Percentiles rank a stretch among this genome's conserved stretches.
phyloP scores from a whole-genome alignment of 2,329 filamentous ascomycete species.

The Colletotrichum sp. region DNA sequence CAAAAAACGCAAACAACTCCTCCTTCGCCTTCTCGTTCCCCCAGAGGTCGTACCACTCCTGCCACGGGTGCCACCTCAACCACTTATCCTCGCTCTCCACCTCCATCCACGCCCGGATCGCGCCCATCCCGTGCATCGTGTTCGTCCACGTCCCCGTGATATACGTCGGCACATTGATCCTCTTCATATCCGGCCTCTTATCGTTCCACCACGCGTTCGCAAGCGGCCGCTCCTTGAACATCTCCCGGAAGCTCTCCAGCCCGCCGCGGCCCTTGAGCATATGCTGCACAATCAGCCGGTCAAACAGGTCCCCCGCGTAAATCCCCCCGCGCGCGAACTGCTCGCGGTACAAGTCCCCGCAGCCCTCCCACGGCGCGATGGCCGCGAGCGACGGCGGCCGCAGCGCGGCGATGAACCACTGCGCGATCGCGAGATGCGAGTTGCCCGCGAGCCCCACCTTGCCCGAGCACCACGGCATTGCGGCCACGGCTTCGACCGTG shows the following conservation, averaged over 20 bases:
- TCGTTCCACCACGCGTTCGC: conserved; percentile 28
- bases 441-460: conserved; percentile 30
- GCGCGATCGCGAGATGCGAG: conserved; percentile 28
- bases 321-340: conserved; percentile 28
- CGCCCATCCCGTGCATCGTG: conserved; percentile 28
- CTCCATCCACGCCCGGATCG: conserved; percentile 32
- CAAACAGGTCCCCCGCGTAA: conserved; percentile 22
- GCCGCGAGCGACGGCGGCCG: conserved; percentile 21
- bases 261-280: conserved; percentile 25
- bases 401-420: conserved; percentile 26
- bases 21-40: conserved; percentile 19
- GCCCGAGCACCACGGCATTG: conserved; percentile 29
- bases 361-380: conserved; percentile 47
- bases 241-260: conserved; percentile 24
- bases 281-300: conserved; percentile 17
- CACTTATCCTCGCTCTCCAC: conserved; percentile 44
- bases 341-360: conserved; percentile 27
- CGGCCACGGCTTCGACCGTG: conserved; percentile 26
- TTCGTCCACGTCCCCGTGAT: conserved; percentile 18
- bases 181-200: conserved; percentile 25
- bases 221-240: conserved; percentile 25
- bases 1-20: conserved; percentile 49
- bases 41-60: conserved; percentile 10
- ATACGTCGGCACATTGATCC: conserved; percentile 27
- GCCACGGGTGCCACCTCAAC: conserved; percentile 30